Percentiles rank a stretch among this genome's conserved stretches.
phyloP scores from a whole-genome alignment of 2,329 filamentous ascomycete species.

The Plenodomus tracheiphilus region DNA sequence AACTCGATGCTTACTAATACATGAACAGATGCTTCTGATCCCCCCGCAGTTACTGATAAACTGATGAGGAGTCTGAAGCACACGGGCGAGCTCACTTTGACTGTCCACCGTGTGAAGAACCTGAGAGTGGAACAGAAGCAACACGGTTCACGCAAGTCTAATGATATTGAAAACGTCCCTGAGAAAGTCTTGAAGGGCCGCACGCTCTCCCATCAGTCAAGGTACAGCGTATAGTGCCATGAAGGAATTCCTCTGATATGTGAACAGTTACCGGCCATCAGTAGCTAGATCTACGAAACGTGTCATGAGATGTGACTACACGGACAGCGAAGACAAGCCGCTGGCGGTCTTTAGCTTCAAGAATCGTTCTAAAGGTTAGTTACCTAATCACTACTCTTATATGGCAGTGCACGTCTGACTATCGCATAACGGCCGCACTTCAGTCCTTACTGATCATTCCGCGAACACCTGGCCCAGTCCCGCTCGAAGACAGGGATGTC shows the following conservation, averaged over 20 bases:
- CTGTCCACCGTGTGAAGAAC: constrained; percentile 6
- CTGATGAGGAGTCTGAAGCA: constrained; percentile 10
- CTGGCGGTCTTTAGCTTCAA: constrained; percentile 24
- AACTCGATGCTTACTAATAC: not conserved
- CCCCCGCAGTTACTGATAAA: not conserved
- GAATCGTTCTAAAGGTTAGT: constrained; percentile 22
- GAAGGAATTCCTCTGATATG: too few relatives aligned
- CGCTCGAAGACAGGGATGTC: constrained; percentile 17
- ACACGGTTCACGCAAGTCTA: too few relatives aligned
- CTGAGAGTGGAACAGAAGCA: not conserved
- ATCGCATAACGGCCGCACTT: too few relatives aligned
- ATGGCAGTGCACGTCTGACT: too few relatives aligned
- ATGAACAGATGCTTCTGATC: constrained; percentile 8
- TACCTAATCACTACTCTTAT: too few relatives aligned
- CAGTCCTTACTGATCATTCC: constrained; percentile 38
- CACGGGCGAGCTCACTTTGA: constrained; percentile 20
- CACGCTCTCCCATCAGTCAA: constrained; percentile 16
- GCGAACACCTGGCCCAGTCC: constrained; percentile 28
- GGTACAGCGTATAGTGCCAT: too few relatives aligned
- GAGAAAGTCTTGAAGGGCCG: constrained; percentile 29
- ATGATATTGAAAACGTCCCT: constrained; percentile 6
- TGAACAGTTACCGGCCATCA: too few relatives aligned
- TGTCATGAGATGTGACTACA: not conserved
- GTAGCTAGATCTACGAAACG: too few relatives aligned
- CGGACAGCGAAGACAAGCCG: not conserved